These are phyloP conservation scores for Bruguiera parviflora DNA, from an alignment of 345 rosid species.

Conservation along the genomic window DNA sequence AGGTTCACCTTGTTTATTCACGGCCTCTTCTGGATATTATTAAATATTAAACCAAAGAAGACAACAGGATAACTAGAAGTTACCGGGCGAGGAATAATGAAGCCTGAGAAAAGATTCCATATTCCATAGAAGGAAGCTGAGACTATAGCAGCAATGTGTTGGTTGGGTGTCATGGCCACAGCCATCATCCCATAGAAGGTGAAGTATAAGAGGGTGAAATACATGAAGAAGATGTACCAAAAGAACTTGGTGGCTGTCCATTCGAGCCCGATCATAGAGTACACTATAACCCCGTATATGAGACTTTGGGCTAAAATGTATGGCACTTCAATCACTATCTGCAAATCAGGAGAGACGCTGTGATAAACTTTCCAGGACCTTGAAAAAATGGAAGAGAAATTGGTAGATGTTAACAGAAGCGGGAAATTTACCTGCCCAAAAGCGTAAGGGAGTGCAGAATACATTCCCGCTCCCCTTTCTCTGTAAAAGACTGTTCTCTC, in stretches of 20 bases:
- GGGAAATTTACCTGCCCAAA: slow-evolving; percentile 48
- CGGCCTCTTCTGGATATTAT: neutral
- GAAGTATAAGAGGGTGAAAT: slow-evolving; percentile 57
- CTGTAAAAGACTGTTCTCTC: slow-evolving; percentile 72
- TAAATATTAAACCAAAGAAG: neutral
- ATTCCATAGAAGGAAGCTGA: slow-evolving; percentile 44
- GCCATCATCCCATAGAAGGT: slow-evolving; percentile 67
- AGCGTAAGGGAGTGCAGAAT: slow-evolving; percentile 71
- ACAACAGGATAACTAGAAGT: neutral
- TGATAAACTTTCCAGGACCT: neutral
- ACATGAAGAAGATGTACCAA: slow-evolving; percentile 61
- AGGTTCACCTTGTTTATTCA: neutral
- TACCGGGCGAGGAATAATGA: slow-evolving; percentile 50
- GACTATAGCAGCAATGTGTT: slow-evolving; percentile 44
- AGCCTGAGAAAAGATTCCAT: slow-evolving; percentile 71
- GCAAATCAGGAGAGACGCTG: neutral
- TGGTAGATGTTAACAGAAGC: no score
- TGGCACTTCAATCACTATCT: slow-evolving; percentile 57
- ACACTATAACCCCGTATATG: slow-evolving; percentile 50
- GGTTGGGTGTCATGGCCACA: slow-evolving; percentile 60
- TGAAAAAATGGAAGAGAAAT: neutral
- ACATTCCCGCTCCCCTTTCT: slow-evolving; percentile 74
- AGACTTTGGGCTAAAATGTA: slow-evolving; percentile 43
- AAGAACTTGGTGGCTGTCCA: slow-evolving; percentile 47
- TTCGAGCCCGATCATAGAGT: slow-evolving; percentile 59